Percentiles rank a stretch among this genome's conserved stretches.
phyloP scores from a whole-genome alignment of 2,329 filamentous ascomycete species.

The Penicillium fuscoglaucum region DNA sequence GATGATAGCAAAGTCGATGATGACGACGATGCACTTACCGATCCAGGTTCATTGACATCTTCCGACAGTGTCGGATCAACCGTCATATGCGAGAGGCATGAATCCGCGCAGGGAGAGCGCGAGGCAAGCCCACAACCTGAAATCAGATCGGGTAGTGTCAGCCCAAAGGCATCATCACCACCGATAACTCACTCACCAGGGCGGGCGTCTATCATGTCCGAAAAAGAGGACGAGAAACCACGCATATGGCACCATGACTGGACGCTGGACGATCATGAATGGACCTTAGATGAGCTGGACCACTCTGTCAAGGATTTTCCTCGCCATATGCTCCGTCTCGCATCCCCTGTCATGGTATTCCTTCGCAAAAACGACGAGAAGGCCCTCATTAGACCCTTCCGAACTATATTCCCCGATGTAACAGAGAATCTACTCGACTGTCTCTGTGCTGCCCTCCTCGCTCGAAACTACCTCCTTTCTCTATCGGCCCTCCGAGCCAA shows the following conservation, averaged over 20 bases:
- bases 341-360: constrained; percentile 43
- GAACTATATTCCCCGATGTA: constrained; percentile 38
- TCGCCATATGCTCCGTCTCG: constrained; percentile 37
- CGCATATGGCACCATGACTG: constrained; percentile 40
- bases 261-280: constrained; percentile 43
- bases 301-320: constrained; percentile 40
- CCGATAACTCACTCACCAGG: constrained; percentile 18
- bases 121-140: constrained; percentile 23
- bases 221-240: constrained; percentile 32
- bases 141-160: constrained; percentile 25
- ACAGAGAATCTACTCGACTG: constrained; percentile 38
- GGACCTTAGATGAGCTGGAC: constrained; percentile 42
- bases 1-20: constrained; percentile 22
- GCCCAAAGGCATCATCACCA: constrained; percentile 19
- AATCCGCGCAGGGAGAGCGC: constrained; percentile 20
- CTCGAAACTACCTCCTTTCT: constrained; percentile 40
- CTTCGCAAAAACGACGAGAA: constrained; percentile 41
- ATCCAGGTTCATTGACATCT: constrained; percentile 29
- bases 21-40: constrained; percentile 28
- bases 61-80: constrained; percentile 32
- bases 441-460: constrained; percentile 41
- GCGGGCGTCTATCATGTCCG: constrained; percentile 24
- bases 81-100: constrained; percentile 25
- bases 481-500: constrained; percentile 28
- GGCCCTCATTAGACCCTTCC: constrained; percentile 35